Evolutionary conservation across 2,329 filamentous ascomycete genomes (phyloP), one percentile per base, ranked within the genome.

Genomic region (Ploettnerulaceae sp.): DNA sequence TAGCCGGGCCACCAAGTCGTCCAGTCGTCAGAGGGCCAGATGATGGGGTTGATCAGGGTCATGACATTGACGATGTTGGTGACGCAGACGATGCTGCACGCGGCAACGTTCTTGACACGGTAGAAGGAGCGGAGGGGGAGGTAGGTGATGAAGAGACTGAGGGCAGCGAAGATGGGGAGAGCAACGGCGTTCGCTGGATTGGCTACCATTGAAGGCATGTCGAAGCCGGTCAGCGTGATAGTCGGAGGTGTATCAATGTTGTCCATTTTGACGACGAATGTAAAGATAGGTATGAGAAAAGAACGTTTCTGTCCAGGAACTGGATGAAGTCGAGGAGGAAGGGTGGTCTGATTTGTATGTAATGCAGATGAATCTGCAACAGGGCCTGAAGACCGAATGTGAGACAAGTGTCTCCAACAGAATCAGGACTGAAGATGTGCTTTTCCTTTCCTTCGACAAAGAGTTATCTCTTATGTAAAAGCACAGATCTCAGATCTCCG

Each of bases 11-110:
- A 86, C 73, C 75, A 86, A 5, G 66, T 61, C 0, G 58, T 28
- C 9, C 74, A 57, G 53, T 83, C 67, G 53, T 82, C 77, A 6
- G 69, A 75, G 0, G 75, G 72, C 82, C 82, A 87, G 50, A 85
- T 72, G 39, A 83, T 61, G 1, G 80, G 69, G 58, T 86, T 86
- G 67, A 79, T 63, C 52, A 80, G 70, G 53, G 71, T 75, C 61
- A 76, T 71, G 43, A 81, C 46, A 56, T 83, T 82, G 48, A 73
- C 61, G n/a, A 80, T 47, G 18, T 75, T 64, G 43, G 76, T 65
- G 71, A 77, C 82, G 40, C 69, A 59, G 38, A 82, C 72, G 26
- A 85, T 68, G 22, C 71, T 73, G 14, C 71, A 70, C 5, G 79
- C 75, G 9, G 79, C 72, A 41, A 82, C 66, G 61, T 86, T 86